Evolutionary conservation across 768 basidiomycete genomes (phyloP).

Genomic region (Mrakia gelida): DNA sequence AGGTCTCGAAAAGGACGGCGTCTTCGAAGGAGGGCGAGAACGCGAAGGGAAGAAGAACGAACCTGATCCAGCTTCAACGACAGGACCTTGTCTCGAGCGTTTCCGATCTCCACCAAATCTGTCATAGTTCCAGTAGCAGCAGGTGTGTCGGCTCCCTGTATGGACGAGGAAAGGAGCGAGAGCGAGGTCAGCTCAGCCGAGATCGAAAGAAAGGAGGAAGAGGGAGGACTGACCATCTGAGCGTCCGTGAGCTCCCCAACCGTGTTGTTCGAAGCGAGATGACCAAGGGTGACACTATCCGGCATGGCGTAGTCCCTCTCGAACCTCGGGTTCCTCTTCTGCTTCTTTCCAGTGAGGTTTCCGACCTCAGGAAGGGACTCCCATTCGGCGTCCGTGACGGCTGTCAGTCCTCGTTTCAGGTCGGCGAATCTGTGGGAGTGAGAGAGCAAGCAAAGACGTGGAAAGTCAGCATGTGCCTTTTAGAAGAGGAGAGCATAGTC

Average conservation of each 20-base stretch:
- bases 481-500: neutral
- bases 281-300: conserved; percentile 86
- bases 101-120: conserved; percentile 93
- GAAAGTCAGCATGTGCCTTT: neutral
- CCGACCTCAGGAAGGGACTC: conserved; percentile 91
- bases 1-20: neutral
- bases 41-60: conserved; percentile 33
- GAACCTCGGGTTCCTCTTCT: conserved; percentile 52
- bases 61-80: conserved; percentile 92
- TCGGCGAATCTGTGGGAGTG: conserved; percentile 61
- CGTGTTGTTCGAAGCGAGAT: conserved; percentile 66
- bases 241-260: conserved; percentile 68
- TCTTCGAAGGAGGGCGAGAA: neutral
- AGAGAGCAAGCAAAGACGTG: neutral
- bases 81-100: conserved; percentile 90
- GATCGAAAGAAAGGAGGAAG: neutral
- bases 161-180: too few species aligned
- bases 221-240: conserved; percentile 58
- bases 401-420: conserved; percentile 79
- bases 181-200: neutral
- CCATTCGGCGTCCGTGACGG: conserved; percentile 89
- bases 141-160: conserved; percentile 56
- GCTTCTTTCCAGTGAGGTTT: conserved; percentile 87
- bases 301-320: conserved; percentile 82
- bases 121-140: conserved; percentile 75